phyloP scores from a whole-genome alignment of 2,329 filamentous ascomycete genomes.

The Diaporthe velutina region DNA sequence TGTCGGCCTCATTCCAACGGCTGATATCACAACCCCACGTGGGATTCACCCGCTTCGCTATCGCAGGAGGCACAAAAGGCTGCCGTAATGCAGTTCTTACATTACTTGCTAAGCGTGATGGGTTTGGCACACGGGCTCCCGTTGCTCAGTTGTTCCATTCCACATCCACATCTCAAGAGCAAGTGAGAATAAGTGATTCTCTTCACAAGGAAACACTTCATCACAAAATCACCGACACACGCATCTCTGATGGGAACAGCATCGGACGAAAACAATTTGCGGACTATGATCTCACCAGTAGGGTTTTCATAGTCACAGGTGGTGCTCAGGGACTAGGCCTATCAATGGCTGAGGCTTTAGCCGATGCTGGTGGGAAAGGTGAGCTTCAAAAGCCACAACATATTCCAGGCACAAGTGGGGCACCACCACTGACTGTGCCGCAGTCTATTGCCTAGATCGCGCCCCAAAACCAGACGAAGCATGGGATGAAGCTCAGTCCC shows the following conservation, averaged over 20 bases:
- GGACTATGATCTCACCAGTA: conserved; percentile 78
- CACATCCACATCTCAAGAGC: background rate
- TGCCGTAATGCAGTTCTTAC: background rate
- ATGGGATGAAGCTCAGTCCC: conserved; percentile 71
- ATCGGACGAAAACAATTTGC: conserved; percentile 60
- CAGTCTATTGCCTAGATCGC: conserved; percentile 71
- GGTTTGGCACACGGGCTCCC: no score
- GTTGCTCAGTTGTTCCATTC: background rate
- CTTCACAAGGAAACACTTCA: background rate
- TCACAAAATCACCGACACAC: background rate
- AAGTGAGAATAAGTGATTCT: background rate
- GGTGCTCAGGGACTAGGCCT: conserved; percentile 81
- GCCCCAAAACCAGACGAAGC: conserved; percentile 64
- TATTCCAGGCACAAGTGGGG: background rate
- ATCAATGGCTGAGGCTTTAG: conserved; percentile 77
- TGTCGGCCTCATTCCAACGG: background rate
- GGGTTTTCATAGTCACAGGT: conserved; percentile 78
- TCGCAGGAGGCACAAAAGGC: background rate
- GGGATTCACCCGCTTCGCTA: background rate
- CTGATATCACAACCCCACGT: background rate
- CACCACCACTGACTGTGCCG: background rate
- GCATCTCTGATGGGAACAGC: conserved; percentile 38
- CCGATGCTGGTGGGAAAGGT: conserved; percentile 81
- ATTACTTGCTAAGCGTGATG: background rate
- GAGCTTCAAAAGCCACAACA: conserved; percentile 37